These are phyloP conservation scores for Benincasa hispida DNA, from an alignment of 306 rosid species.

Conservation along the genomic window DNA sequence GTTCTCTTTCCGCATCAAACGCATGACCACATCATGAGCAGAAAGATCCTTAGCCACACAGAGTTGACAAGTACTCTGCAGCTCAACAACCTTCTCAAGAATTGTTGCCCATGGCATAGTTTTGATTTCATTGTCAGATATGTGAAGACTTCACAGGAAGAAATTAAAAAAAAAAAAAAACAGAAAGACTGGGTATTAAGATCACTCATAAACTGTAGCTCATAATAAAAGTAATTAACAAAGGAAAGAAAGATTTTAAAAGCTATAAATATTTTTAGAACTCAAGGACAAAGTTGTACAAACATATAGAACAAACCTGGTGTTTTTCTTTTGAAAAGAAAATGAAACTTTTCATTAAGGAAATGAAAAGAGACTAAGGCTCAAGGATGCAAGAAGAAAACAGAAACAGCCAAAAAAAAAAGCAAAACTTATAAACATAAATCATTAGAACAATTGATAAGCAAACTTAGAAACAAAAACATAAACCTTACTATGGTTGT, in stretches of 20 bases:
- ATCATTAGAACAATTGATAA: no score
- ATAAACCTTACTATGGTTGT: no score
- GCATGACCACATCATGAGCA: conserved; percentile 86
- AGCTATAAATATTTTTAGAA: neutral
- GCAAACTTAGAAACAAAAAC: no score
- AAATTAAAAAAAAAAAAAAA: neutral
- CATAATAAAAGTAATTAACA: neutral
- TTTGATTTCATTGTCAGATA: conserved; percentile 76
- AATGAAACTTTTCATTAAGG: no score
- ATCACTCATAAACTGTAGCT: neutral
- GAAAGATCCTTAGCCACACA: conserved; percentile 85
- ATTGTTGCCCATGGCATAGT: conserved; percentile 93
- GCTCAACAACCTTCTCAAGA: conserved; percentile 66
- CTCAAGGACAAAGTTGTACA: no score
- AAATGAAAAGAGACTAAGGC: no score
- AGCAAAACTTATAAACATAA: no score
- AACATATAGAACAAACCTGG: no score
- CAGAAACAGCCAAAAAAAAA: no score
- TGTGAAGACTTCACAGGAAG: conserved; percentile 61
- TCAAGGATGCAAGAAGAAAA: no score
- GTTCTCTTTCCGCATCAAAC: conserved; percentile 96
- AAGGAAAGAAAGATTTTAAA: neutral
- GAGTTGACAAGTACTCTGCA: conserved; percentile 57
- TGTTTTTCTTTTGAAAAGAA: no score
- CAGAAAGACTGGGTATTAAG: neutral